phyloP scores from a whole-genome alignment of 768 basidiomycete species.

The Flagelloscypha sp. region DNA sequence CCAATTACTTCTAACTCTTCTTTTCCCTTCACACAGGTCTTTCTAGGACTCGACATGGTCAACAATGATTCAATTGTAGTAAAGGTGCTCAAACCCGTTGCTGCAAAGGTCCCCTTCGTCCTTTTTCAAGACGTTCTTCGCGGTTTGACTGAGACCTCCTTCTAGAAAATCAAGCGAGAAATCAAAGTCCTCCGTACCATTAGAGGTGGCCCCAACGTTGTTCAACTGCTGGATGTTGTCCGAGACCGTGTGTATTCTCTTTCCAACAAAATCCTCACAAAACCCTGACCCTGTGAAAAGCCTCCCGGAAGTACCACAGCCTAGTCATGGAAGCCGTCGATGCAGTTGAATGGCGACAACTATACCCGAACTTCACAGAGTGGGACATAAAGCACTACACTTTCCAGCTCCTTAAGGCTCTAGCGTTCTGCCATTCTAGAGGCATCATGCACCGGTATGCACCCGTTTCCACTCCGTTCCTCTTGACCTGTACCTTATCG shows the following conservation, averaged over 20 bases:
- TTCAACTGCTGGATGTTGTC: constrained; percentile 59
- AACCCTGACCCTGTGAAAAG: constrained; percentile 10
- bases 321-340: constrained; percentile 65
- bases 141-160: too few relatives aligned
- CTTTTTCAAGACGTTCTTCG: too few relatives aligned
- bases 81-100: constrained; percentile 70
- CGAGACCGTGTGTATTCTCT: constrained; percentile 35
- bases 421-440: constrained; percentile 64
- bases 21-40: too few relatives aligned
- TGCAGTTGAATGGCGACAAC: constrained; percentile 56
- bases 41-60: constrained; percentile 51
- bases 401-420: constrained; percentile 58
- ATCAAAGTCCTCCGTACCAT: constrained; percentile 67
- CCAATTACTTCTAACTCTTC: too few relatives aligned
- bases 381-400: constrained; percentile 61
- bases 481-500: too few relatives aligned
- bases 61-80: constrained; percentile 50
- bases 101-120: constrained; percentile 41
- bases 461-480: too few relatives aligned
- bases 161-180: constrained; percentile 72
- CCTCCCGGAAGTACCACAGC: constrained; percentile 52
- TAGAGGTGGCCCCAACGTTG: constrained; percentile 63
- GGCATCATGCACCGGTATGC: constrained; percentile 61
- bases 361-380: constrained; percentile 53
- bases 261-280: background rate